Base-by-base conservation (phyloP, 2,329 filamentous ascomycete genomes). In the Penicillium sp. region DNA sequence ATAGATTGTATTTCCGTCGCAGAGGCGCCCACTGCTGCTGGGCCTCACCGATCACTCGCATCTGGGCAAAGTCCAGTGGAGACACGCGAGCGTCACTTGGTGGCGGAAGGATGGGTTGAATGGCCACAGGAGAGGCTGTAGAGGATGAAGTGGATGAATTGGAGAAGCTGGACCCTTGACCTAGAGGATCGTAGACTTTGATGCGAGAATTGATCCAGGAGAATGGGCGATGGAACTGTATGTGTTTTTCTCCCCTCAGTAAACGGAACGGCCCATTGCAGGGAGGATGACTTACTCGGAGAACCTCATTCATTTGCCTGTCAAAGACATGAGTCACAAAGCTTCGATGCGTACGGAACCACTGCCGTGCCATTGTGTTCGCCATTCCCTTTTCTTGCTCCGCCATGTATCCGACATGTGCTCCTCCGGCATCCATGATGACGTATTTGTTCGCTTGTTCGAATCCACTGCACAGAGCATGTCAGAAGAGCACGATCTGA, bases 321-420 rank as follows among this genome's bases (percentile, higher is more conserved):
- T 84, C 81, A 63, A 85, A 84, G 2, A 85, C 79, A 64, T 84
- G 79, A 4, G 81, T 81, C 11, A 80, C 82, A 52, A 85, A 84
- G 50, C 78, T 78, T 37, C 82, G 70, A 61, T 84, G 81, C 3
- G 81, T 84, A 51, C 72, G 74, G 54, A 81, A 78, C 72, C 78
- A 76, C 60, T 84, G 82, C 46, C 82, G 71, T 12, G 74, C 73
- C 62, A 84, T 69, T 28, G 75, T 73, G 47, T 70, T 76, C 2
- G 74, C 79, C 47, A 84, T 66, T 1, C 81, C 79, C 49, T 77
- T 77, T 40, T 84, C 82, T 57, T 78, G 75, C 64, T 85, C 82
- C 29, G 80, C 81, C 60, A 85, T 77, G 55, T 81, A 84, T 9
- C 82, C 82, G 38, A 84, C 73, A 53, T 82, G 81, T 49, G 80